Percentiles rank a stretch among this genome's conserved stretches.
Conservation (phyloP, 148 eudicot species). For the Beta vulgaris region DNA sequence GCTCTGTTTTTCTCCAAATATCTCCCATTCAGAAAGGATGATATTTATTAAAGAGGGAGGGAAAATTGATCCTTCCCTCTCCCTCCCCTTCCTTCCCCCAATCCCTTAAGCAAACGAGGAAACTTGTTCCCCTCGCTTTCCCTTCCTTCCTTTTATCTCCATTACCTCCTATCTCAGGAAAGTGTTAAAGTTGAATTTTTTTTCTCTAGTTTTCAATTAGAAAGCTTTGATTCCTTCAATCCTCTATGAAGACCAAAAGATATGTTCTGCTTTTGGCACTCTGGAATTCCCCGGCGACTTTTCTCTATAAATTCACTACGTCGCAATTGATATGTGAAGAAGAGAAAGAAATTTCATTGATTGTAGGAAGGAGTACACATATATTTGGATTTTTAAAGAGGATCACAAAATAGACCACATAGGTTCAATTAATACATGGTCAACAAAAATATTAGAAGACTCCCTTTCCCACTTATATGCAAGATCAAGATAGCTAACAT, state of each 20-base stretch:
- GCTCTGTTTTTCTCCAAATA: too few species aligned
- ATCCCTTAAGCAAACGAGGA: too few species aligned
- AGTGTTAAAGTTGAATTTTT: too few species aligned
- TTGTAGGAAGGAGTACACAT: neutral
- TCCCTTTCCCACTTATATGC: neutral
- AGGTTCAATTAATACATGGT: neutral
- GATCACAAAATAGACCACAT: neutral
- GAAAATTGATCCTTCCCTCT: too few species aligned
- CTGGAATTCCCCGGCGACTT: neutral
- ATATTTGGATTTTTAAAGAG: neutral
- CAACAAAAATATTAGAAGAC: neutral
- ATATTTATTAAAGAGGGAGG: too few species aligned
- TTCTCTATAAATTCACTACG: neutral
- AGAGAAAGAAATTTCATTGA: neutral
- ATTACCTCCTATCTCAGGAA: too few species aligned
- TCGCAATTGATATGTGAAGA: neutral
- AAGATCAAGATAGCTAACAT: constrained; percentile 1
- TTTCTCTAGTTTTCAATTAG: neutral
- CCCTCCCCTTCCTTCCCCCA: too few species aligned
- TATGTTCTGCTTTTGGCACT: neutral
- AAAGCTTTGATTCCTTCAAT: neutral
- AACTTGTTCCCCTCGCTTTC: too few species aligned
- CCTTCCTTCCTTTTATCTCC: too few species aligned
- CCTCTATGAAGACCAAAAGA: neutral
- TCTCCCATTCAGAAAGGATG: too few species aligned